A percentile compares a stretch with the other conserved stretches of the same genome.
Conservation (phyloP, 345 rosid species). For the Euphorbia lathyris region DNA sequence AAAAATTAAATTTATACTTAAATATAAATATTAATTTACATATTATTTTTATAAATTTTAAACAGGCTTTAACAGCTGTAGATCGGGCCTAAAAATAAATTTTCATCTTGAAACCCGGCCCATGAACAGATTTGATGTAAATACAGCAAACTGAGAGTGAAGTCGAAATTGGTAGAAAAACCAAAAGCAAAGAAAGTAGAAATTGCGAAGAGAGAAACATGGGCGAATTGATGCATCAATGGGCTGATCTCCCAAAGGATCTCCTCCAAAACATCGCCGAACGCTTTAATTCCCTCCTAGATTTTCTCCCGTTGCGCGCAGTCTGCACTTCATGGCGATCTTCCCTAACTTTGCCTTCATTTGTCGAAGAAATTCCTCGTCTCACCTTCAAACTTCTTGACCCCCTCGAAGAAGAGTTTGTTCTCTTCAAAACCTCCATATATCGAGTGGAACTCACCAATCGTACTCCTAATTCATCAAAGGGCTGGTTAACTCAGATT, state of each 20-base stretch:
- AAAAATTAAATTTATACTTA: no score
- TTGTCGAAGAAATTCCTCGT: neutral
- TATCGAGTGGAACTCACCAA: neutral
- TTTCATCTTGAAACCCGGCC: no score
- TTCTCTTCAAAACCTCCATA: neutral
- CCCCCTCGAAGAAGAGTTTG: neutral
- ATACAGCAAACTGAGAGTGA: no score
- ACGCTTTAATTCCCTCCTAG: constrained; percentile 9
- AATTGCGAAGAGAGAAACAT: no score
- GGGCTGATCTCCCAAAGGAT: constrained; percentile 19
- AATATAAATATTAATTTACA: no score
- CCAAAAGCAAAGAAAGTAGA: no score
- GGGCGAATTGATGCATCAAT: neutral
- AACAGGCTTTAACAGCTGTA: no score
- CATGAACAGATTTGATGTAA: no score
- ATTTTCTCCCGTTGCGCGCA: constrained; percentile 1
- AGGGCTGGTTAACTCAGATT: constrained; percentile 9
- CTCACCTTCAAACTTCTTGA: neutral
- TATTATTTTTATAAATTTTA: no score
- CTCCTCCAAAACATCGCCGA: neutral
- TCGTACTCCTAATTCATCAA: neutral
- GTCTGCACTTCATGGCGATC: constrained; percentile 19
- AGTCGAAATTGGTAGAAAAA: no score
- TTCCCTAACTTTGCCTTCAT: neutral
- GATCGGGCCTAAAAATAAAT: no score